These are phyloP conservation scores for Aspergillus jensenii DNA, from an alignment of 2,329 filamentous ascomycete species.

Conservation along the genomic window DNA sequence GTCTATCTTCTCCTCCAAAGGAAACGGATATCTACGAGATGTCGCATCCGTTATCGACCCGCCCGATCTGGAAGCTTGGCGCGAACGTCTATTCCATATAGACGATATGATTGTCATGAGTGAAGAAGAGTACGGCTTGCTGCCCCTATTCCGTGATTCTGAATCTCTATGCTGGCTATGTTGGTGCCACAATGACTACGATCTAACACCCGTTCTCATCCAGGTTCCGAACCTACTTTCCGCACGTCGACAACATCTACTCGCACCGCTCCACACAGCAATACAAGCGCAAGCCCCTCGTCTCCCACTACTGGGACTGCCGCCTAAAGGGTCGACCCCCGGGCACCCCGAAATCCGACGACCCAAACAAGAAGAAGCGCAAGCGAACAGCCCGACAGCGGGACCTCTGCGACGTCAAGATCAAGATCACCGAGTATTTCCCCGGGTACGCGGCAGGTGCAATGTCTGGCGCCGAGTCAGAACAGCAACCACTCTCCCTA, in stretches of 20 bases:
- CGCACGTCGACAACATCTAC: constrained; percentile 81
- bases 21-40: constrained; percentile 28
- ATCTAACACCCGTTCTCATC: background rate
- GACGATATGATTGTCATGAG: constrained; percentile 70
- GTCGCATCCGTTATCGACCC: constrained; percentile 63
- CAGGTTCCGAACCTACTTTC: constrained; percentile 78
- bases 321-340: constrained; percentile 76
- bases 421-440: constrained; percentile 80
- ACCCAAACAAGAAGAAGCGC: constrained; percentile 79
- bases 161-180: background rate
- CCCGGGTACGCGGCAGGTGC: constrained; percentile 43
- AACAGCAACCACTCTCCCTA: background rate
- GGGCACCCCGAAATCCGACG: constrained; percentile 75
- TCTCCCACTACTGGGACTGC: constrained; percentile 84
- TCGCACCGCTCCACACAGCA: constrained; percentile 78
- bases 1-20: constrained; percentile 23
- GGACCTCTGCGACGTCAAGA: constrained; percentile 82
- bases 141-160: background rate
- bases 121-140: constrained; percentile 64
- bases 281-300: constrained; percentile 79
- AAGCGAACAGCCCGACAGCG: constrained; percentile 73
- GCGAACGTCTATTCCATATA: constrained; percentile 72
- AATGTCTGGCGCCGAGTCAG: background rate
- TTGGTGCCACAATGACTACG: background rate
- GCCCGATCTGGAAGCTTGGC: constrained; percentile 67